Base-by-base conservation (phyloP, 805 yeast species). In the Lachancea nothofagi region DNA sequence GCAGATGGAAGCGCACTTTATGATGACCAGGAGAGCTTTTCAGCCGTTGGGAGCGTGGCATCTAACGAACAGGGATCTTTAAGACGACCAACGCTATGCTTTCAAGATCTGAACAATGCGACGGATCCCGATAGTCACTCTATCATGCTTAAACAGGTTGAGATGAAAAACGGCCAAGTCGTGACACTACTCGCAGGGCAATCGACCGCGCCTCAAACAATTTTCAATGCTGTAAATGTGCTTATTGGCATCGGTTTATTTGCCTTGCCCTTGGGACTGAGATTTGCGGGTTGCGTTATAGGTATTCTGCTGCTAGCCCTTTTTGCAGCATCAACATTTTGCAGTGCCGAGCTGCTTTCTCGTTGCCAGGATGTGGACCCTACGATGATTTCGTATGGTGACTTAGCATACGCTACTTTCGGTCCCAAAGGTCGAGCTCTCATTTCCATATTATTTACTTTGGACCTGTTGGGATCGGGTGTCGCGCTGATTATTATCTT, bases 371-470 rank as follows among this genome's bases (percentile, higher is more conserved):
- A 81, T 46, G 80, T 87, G 1, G 93, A 87, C 62, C 80, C 75
- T 12, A 80, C 93, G 0, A 64, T 87, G 38, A 78, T 82, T 70
- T 83, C 96, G 0, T 88, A 87, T 59, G 94, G 95, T 0, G 96
- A 88, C 64, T 69, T 88, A 35, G 95, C 94, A 3, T 80, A 76
- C 51, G 84, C 86, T n/a, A 83, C 89, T 0, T 86, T 81, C 55
- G 96, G 96, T 1, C 66, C 82, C 2, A 68, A 67, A 23, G 95
- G 93, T 2, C 74, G 95, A 51, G 67, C 84, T 3, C 58, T 82
- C 25, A 83, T 88, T 23, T 83, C 95, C 2, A 49, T 79, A 10
- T 54, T 87, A 10, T 87, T 88, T 55, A 80, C 90, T 1, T 50
- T 84, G 29, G 96, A 88, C 53, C 68, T 88, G 31, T 49, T 83